A percentile compares a stretch with the other conserved stretches of the same genome.
Evolutionary conservation across 352 stramenopile genomes (phyloP).

Genomic region (Globisporangium solare): DNA sequence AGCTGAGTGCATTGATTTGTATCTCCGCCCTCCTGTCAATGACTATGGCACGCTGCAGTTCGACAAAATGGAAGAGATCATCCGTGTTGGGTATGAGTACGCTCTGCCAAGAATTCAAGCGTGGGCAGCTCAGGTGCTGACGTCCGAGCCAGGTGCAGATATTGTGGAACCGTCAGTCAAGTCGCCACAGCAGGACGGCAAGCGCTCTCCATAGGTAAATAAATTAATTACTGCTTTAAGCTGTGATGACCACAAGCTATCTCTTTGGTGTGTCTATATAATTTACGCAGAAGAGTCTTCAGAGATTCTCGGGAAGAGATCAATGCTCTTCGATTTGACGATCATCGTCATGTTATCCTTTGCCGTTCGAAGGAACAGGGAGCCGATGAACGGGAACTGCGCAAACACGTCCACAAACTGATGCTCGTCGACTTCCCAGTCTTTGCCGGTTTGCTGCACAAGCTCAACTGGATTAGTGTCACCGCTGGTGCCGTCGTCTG

Average conservation of each 20-base stretch:
- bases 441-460: background rate
- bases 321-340: constrained; percentile 33
- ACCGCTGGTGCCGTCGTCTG: constrained; percentile 1
- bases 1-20: constrained; percentile 84
- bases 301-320: constrained; percentile 51
- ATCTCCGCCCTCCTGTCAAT: constrained; percentile 85
- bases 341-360: constrained; percentile 62
- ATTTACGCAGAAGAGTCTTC: constrained; percentile 23
- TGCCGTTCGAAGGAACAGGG: constrained; percentile 58
- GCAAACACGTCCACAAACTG: constrained; percentile 41
- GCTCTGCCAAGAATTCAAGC: constrained; percentile 62
- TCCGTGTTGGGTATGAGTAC: constrained; percentile 81
- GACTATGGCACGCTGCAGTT: constrained; percentile 91
- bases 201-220: constrained; percentile 8
- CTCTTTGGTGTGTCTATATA: constrained; percentile 3
- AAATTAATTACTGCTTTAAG: constrained; percentile 8
- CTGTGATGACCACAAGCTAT: background rate
- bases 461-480: background rate
- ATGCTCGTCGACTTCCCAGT: constrained; percentile 36
- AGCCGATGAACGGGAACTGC: constrained; percentile 61
- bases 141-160: constrained; percentile 54
- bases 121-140: constrained; percentile 52
- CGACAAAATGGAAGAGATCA: constrained; percentile 91
- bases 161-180: constrained; percentile 28
- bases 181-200: background rate